phyloP scores from a whole-genome alignment of 169 alveolate species.

The Cryptosporidium felis region DNA sequence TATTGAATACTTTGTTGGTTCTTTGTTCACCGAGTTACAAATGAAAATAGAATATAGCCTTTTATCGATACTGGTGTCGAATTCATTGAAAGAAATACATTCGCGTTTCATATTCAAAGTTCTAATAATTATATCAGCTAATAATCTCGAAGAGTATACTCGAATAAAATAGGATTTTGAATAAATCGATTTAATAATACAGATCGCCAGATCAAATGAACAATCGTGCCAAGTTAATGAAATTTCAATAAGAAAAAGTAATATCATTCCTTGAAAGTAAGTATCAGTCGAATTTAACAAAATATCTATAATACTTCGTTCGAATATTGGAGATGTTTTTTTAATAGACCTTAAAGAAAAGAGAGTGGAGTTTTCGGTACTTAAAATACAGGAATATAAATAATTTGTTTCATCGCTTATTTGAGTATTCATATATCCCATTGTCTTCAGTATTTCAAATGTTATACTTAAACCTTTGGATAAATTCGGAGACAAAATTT shows the following conservation, averaged over 20 bases:
- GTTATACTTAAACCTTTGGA: too few relatives aligned
- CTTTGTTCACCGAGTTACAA: background rate
- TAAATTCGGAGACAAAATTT: too few relatives aligned
- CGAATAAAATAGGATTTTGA: slow-evolving; percentile 26
- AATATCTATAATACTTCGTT: background rate
- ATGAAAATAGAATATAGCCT: background rate
- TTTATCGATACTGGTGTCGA: background rate
- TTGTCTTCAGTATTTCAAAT: too few relatives aligned
- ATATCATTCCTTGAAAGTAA: slow-evolving; percentile 57
- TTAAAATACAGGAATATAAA: background rate
- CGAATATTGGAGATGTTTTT: background rate
- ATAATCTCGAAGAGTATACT: slow-evolving; percentile 4
- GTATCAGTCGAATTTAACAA: slow-evolving; percentile 12
- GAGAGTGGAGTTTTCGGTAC: background rate
- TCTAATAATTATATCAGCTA: background rate
- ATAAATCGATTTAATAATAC: slow-evolving; percentile 28
- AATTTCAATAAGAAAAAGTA: slow-evolving; percentile 27
- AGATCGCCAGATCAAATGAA: slow-evolving; percentile 6
- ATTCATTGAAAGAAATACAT: background rate
- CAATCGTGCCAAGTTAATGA: slow-evolving; percentile 50
- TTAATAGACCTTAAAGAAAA: slow-evolving; percentile 21
- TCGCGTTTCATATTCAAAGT: slow-evolving; percentile 19
- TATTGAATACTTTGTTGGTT: background rate
- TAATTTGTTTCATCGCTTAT: background rate
- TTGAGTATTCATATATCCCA: too few relatives aligned